phyloP scores from a whole-genome alignment of 345 rosid genomes.

The Hypericum perforatum region DNA sequence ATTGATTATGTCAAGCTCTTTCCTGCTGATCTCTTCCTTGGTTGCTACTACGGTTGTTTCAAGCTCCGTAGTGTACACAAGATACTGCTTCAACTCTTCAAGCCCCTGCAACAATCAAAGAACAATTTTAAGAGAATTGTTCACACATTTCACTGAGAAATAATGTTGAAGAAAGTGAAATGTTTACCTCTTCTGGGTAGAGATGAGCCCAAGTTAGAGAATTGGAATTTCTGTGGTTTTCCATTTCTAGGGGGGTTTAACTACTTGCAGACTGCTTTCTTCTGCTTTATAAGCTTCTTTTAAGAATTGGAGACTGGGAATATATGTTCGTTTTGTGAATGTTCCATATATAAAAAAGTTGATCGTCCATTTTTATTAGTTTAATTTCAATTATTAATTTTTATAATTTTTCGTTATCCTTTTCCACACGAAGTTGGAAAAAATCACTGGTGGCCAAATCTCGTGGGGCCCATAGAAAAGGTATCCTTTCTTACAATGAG shows the following conservation, averaged over 20 bases:
- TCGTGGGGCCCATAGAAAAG: too few relatives aligned
- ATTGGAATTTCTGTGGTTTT: constrained; percentile 32
- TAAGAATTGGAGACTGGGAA: constrained; percentile 1
- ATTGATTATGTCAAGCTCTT: constrained; percentile 2
- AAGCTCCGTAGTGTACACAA: constrained; percentile 1
- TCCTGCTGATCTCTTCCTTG: background rate
- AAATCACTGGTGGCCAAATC: too few relatives aligned
- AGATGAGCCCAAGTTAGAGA: constrained; percentile 26
- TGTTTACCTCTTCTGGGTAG: constrained; percentile 31
- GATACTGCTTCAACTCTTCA: constrained; percentile 5
- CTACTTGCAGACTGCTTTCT: background rate
- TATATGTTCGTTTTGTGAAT: too few relatives aligned
- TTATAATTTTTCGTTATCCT: too few relatives aligned
- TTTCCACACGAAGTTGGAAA: too few relatives aligned
- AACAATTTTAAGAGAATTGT: constrained; percentile 6
- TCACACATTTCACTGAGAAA: background rate
- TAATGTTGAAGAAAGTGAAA: background rate
- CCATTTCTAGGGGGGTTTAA: constrained; percentile 20
- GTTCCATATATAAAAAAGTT: too few relatives aligned
- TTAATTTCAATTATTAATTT: too few relatives aligned
- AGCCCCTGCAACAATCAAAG: constrained; percentile 11
- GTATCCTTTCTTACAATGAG: too few relatives aligned
- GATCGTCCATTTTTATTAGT: too few relatives aligned
- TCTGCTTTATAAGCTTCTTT: constrained; percentile 16
- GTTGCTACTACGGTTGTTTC: background rate